Evolutionary conservation across 768 basidiomycete genomes (phyloP).

Genomic region (Peribolospora baueri): DNA sequence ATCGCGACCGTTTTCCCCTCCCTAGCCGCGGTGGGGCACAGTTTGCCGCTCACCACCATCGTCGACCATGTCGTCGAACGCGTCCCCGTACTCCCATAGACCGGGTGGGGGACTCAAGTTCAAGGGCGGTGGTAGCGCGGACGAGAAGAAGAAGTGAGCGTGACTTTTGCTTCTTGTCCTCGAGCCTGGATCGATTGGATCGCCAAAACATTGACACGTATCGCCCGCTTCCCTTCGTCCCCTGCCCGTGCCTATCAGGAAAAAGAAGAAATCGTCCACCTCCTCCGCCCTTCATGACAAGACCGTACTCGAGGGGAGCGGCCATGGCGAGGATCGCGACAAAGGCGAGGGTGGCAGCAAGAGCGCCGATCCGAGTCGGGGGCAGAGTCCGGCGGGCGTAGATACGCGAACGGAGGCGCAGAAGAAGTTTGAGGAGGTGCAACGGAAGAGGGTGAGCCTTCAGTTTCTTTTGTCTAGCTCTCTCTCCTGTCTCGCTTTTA

Average conservation of each 20-base stretch:
- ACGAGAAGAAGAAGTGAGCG: conserved; percentile 59
- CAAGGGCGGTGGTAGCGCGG: conserved; percentile 23
- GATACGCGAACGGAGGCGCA: conserved; percentile 35
- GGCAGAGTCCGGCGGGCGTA: too few species aligned
- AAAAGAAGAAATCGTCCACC: conserved; percentile 58
- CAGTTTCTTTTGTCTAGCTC: neutral
- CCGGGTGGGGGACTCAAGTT: conserved; percentile 2
- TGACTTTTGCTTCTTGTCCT: neutral
- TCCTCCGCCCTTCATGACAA: too few species aligned
- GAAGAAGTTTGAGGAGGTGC: conserved; percentile 65
- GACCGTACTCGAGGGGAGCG: too few species aligned
- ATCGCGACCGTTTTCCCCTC: too few species aligned
- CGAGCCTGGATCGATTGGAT: conserved; percentile 3
- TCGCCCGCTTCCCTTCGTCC: neutral
- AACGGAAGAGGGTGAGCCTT: conserved; percentile 43
- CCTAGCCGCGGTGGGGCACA: too few species aligned
- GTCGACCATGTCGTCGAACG: conserved; percentile 1
- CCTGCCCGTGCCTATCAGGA: conserved; percentile 15
- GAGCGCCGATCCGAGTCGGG: too few species aligned
- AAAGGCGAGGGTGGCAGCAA: too few species aligned
- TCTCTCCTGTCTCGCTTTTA: too few species aligned
- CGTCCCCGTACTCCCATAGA: neutral
- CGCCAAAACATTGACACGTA: conserved; percentile 4
- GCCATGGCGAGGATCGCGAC: too few species aligned
- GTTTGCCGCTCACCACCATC: too few species aligned